Conservation (phyloP, 306 rosid genomes). For the Prosopis cineraria region DNA sequence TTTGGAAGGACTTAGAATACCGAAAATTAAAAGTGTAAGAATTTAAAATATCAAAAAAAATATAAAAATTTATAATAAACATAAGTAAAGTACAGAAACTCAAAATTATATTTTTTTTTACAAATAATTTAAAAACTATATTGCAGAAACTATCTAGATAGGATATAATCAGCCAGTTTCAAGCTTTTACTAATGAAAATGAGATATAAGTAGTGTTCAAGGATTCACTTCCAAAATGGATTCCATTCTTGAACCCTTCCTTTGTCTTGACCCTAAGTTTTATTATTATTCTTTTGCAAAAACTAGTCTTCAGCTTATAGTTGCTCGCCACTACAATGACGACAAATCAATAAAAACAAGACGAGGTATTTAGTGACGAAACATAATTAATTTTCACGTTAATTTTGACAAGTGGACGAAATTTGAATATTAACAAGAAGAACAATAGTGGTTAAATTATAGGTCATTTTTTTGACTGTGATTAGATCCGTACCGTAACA, state of each 20-base stretch:
- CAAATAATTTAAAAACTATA: too few relatives aligned
- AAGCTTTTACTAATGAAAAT: too few relatives aligned
- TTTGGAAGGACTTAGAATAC: too few relatives aligned
- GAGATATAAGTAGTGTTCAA: background rate
- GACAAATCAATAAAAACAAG: background rate
- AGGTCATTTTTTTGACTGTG: background rate
- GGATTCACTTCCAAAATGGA: background rate
- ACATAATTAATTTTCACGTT: background rate
- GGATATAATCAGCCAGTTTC: too few relatives aligned
- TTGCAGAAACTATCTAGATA: too few relatives aligned
- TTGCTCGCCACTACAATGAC: background rate
- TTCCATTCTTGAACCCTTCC: background rate
- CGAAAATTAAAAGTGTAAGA: too few relatives aligned
- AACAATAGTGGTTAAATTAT: background rate
- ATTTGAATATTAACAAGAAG: background rate
- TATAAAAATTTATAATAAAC: too few relatives aligned
- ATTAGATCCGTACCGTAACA: background rate
- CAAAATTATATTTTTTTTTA: too few relatives aligned
- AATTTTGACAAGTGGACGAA: background rate
- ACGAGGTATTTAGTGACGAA: background rate
- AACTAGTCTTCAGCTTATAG: background rate
- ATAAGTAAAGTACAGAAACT: too few relatives aligned
- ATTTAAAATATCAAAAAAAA: too few relatives aligned
- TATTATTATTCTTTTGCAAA: background rate
- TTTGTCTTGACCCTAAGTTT: background rate